Percentiles rank a stretch among this genome's conserved stretches.
Evolutionary conservation across 1,284 basidiomycete genomes (phyloP).

Genomic region (Puccinia coronata): DNA sequence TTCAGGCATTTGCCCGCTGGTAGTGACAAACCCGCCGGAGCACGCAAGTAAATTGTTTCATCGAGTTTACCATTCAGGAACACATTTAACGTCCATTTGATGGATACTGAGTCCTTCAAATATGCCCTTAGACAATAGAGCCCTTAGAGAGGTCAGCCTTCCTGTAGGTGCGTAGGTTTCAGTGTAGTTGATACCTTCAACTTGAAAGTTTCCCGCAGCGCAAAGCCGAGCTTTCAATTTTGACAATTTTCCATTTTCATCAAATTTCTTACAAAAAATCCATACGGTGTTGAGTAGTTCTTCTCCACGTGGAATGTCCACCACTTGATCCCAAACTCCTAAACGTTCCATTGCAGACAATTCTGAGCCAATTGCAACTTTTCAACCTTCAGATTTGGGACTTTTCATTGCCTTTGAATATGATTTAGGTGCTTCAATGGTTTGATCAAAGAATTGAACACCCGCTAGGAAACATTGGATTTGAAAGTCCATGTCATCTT

Average conservation of each 20-base stretch:
- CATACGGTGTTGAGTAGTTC: too few species aligned
- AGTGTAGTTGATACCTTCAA: background rate
- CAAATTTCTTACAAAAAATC: too few species aligned
- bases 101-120: background rate
- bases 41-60: background rate
- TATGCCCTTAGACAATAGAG: background rate
- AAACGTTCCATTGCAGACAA: too few species aligned
- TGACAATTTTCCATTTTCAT: too few species aligned
- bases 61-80: constrained; percentile 1
- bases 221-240: too few species aligned
- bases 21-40: background rate
- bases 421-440: too few species aligned
- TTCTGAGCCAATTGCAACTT: too few species aligned
- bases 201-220: background rate
- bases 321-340: too few species aligned
- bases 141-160: background rate
- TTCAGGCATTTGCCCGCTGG: background rate
- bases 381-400: too few species aligned
- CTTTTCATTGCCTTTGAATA: too few species aligned
- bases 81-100: constrained; percentile 2
- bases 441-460: background rate
- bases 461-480: too few species aligned
- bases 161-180: constrained; percentile 8
- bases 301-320: background rate
- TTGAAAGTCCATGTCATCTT: background rate